Evolutionary conservation across 805 yeast genomes (phyloP), one percentile per base, ranked within the genome.

Genomic region (Yarrowia sp.): DNA sequence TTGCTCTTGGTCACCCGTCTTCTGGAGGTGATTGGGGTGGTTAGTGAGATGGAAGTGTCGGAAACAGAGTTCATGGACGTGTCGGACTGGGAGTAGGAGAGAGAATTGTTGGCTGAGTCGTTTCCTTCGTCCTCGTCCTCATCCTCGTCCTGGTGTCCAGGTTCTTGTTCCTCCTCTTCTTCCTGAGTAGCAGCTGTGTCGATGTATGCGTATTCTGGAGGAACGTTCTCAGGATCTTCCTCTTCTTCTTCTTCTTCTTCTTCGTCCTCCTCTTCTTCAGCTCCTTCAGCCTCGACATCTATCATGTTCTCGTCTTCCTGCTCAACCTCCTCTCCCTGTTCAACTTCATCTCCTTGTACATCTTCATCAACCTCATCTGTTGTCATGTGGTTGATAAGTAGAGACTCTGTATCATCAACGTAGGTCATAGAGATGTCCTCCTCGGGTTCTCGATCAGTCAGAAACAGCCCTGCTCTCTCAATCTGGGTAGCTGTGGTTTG

Each of bases 231-330:
- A 10, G 49, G 8, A 3, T 44, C 35, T 17, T 36, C 61, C 10
- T 35, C 44, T 1, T 52, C 44, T 30, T 66, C 70, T 2, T 46
- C 49, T 11, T 54, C 68, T 22, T 62, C 67, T 22, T 58, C 68
- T 21, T 61, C 68, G 22, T 64, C 66, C 32, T 59, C 67, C 17
- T 65, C 41, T 36, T 65, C 64, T 16, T 67, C 69, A 6, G 65
- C 67, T 3, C 66, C 65, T 7, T 65, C 67, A 1, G 51, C 68
- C 44, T 68, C 66, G 7, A 64, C 67, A 46, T 70, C 69, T 41
- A 68, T 66, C 30, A 65, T 68, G 12, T 65, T 59, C 2, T 66
- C 68, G 1, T 67, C 69, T 10, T 61, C 67, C 16, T 66, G 65
- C 9, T 64, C 67, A 1, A 66, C 22, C 22, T 17, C 14, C 22